Conservation (phyloP, 192 early-diverging fungal species). For the Pecoramyces ruminantium region DNA sequence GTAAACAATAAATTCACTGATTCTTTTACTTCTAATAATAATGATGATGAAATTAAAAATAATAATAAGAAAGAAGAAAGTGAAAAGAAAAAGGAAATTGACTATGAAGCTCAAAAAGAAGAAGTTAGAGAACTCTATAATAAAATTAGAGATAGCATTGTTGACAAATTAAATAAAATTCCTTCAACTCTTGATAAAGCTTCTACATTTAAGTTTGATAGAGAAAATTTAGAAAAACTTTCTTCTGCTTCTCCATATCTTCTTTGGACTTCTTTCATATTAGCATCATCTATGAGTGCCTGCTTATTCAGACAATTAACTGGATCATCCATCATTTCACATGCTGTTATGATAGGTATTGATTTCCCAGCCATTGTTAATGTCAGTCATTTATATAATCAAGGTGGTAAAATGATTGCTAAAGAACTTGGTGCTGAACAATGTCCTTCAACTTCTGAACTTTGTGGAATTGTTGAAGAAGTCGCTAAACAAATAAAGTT, state of each 20-base stretch:
- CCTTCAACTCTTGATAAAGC: background rate
- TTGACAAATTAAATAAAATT: background rate
- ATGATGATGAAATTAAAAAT: background rate
- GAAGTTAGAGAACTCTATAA: background rate
- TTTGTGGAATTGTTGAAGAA: background rate
- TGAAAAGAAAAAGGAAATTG: background rate
- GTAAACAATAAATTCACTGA: background rate
- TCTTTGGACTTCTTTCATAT: background rate
- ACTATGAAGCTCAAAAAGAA: background rate
- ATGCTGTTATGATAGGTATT: background rate
- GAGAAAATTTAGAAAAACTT: background rate
- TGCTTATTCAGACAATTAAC: background rate
- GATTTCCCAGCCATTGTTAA: background rate
- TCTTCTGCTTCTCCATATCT: background rate
- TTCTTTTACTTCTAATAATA: background rate
- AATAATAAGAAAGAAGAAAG: background rate
- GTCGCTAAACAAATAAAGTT: background rate
- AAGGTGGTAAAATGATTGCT: background rate
- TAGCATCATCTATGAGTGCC: background rate
- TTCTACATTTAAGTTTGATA: background rate
- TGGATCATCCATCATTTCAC: background rate
- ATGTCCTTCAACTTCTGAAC: background rate
- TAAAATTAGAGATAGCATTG: background rate
- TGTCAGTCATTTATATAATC: background rate
- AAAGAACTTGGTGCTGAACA: background rate